These are phyloP conservation scores for Cladobotryum protrusum DNA, from an alignment of 2,329 filamentous ascomycete species.

Conservation along the genomic window DNA sequence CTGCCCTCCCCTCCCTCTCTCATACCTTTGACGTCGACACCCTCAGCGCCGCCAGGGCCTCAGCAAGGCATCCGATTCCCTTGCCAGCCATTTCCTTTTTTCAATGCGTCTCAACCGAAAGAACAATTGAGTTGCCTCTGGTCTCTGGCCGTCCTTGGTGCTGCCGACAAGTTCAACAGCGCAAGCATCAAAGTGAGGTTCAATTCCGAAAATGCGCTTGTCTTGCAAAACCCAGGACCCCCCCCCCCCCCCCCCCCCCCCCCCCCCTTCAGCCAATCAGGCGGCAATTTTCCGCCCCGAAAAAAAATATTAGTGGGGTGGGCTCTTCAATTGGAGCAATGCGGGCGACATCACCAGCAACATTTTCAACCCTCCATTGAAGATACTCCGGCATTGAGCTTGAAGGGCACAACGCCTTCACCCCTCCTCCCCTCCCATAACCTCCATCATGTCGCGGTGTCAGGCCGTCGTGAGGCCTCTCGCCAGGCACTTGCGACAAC, in stretches of 20 bases:
- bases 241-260: too few species aligned
- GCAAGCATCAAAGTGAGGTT: too few species aligned
- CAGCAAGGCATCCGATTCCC: slow-evolving; percentile 43
- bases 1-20: background rate
- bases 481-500: slow-evolving; percentile 43
- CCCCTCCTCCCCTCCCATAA: background rate
- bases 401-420: background rate
- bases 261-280: too few species aligned
- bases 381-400: too few species aligned
- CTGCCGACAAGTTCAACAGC: too few species aligned
- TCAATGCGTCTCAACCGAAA: background rate
- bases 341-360: background rate
- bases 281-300: background rate
- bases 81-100: slow-evolving; percentile 31
- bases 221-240: too few species aligned
- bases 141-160: too few species aligned
- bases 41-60: slow-evolving; percentile 46
- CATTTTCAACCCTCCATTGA: background rate
- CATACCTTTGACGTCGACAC: slow-evolving; percentile 36
- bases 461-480: slow-evolving; percentile 54
- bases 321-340: background rate
- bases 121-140: too few species aligned
- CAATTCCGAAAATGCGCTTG: too few species aligned
- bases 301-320: background rate
- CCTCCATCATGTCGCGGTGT: slow-evolving; percentile 49